A percentile compares a stretch with the other conserved stretches of the same genome.
Evolutionary conservation across 129 eudicot genomes (phyloP).

Genomic region (Smallanthus sonchifolius): DNA sequence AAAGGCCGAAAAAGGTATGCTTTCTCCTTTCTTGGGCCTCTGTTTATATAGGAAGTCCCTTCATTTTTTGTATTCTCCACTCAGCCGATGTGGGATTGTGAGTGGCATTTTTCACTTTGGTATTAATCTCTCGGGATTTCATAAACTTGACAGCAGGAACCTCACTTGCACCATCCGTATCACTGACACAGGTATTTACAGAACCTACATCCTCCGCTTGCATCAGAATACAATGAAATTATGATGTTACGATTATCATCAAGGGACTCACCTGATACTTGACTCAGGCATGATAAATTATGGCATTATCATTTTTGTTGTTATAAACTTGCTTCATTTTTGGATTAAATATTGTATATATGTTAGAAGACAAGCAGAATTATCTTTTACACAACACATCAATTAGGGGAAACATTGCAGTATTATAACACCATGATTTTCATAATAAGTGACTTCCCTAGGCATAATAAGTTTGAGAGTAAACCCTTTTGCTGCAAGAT

Average conservation of each 20-base stretch:
- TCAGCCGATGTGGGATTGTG: constrained; percentile 15
- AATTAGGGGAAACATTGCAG: constrained; percentile 50
- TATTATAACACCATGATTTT: no score
- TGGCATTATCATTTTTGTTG: constrained; percentile 52
- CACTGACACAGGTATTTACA: constrained; percentile 9
- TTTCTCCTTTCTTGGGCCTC: neutral
- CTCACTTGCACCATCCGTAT: constrained; percentile 57
- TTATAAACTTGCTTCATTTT: constrained; percentile 8
- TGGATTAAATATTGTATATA: neutral
- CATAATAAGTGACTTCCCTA: constrained; percentile 46
- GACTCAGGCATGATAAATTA: neutral
- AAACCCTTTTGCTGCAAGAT: constrained; percentile 7
- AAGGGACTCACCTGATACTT: neutral
- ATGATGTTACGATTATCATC: neutral
- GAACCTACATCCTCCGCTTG: no score
- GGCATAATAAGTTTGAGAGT: no score
- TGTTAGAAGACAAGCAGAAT: no score
- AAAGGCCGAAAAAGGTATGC: constrained; percentile 86
- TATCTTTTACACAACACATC: no score
- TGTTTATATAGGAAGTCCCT: neutral
- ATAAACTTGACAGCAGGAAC: constrained; percentile 26
- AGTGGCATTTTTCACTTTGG: neutral
- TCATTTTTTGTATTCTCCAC: neutral
- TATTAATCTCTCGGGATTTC: no score
- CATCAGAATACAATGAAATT: constrained; percentile 20